Base-by-base conservation (phyloP, 1,284 basidiomycete species). In the Malassezia restricta region DNA sequence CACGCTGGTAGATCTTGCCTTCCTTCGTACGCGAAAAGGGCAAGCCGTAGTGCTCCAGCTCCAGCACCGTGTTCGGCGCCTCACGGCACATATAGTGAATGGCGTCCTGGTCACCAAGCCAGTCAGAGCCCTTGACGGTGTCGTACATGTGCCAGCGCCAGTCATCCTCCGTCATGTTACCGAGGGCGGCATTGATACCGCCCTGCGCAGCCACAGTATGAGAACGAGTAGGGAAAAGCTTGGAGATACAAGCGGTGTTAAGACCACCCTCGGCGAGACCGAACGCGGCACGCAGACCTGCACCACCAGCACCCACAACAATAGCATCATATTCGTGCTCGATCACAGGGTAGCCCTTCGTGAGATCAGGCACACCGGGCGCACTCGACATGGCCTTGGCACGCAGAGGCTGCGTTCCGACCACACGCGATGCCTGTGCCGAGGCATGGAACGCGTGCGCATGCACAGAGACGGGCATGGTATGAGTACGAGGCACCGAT, bases 91-190 rank as follows among this genome's bases (percentile, higher is more conserved):
- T 96, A 79, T 96, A 96, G 74, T 96, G 92, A 69, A 96, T 95
- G 52, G 91, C 92, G 74, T 98, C 92, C 78, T 99, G 94, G 79
- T 99, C 94, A 76, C 94, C 94, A 51, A 98, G 83, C 92, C 92
- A 99, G 78, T 99, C 94, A 50, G 91, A 95, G 61, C 94, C 94
- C 80, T 99, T 98, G 62, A 98, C 92, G 51, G 92, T 98, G 77
- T 96, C 91, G 76, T 92, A 91, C 87, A 96, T 95, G 76, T 98
- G 92, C 94, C 94, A 98, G 76, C 94, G 79, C 92, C 91, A 96
- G 75, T 95, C 90, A 73, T 95, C 71, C 66, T 67, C 66, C 47
- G 69, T 72, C 69, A 72, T 71, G 79, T 99, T 98, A 58, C 92
- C 94, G 52, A 99, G 81, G 41, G 94, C 94, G 68, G 94, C 92